A percentile compares a stretch with the other conserved stretches of the same genome.
Conservation (phyloP, 768 basidiomycete genomes). For the Lactarius quietus region DNA sequence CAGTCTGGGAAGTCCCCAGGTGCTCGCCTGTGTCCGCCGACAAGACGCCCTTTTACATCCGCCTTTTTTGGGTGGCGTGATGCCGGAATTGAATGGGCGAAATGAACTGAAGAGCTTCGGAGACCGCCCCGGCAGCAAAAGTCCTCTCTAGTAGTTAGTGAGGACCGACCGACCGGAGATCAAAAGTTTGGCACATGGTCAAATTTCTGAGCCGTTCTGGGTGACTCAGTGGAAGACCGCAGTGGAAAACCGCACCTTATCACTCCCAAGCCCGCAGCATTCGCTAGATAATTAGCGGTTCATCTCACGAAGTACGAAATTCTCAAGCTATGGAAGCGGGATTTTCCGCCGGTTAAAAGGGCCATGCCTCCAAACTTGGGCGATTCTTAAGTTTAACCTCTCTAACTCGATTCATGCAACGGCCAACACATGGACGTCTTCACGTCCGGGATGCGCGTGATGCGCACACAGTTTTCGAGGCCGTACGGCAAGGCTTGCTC, state of each 20-base stretch:
- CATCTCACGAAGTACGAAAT: conserved; percentile 26
- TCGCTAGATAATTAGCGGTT: conserved; percentile 22
- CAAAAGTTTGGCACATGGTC: conserved; percentile 24
- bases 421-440: conserved; percentile 59
- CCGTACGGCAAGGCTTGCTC: conserved; percentile 52
- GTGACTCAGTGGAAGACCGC: conserved; percentile 20
- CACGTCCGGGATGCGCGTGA: conserved; percentile 65
- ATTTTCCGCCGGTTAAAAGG: conserved; percentile 21
- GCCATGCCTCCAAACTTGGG: conserved; percentile 14
- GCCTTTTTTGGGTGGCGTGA: conserved; percentile 12
- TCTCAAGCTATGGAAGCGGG: conserved; percentile 22
- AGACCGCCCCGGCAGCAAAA: conserved; percentile 17
- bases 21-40: background rate
- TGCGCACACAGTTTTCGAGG: conserved; percentile 63
- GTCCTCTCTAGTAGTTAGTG: conserved; percentile 17
- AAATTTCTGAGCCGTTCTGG: conserved; percentile 21
- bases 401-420: conserved; percentile 47
- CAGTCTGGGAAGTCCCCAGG: background rate
- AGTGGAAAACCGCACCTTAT: conserved; percentile 25
- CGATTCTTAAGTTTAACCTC: conserved; percentile 35
- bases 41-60: conserved; percentile 11
- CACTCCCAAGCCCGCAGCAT: conserved; percentile 22
- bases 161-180: conserved; percentile 24
- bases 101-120: conserved; percentile 18
- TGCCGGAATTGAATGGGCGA: conserved; percentile 22